phyloP scores from a whole-genome alignment of 2,329 filamentous ascomycete species.

The Aspergillus japonicus region DNA sequence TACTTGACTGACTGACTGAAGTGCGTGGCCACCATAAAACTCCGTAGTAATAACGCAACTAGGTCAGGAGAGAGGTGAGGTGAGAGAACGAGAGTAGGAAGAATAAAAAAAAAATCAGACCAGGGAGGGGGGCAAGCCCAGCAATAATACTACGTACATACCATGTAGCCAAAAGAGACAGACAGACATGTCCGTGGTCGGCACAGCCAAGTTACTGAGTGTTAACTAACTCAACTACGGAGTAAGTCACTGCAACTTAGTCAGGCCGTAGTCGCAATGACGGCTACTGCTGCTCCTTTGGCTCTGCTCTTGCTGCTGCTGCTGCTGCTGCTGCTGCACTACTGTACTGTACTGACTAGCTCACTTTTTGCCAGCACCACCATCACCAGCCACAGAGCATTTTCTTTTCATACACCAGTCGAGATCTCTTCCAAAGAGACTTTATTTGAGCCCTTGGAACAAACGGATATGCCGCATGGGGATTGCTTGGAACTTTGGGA shows the following conservation, averaged over 20 bases:
- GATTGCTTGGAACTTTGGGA: not conserved
- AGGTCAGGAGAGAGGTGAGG: not conserved
- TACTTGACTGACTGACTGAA: too few species aligned
- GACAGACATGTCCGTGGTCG: not conserved
- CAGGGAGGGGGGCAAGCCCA: not conserved
- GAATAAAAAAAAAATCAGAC: not conserved
- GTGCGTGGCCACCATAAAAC: not conserved
- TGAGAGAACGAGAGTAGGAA: not conserved
- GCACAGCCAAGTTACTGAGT: too few species aligned
- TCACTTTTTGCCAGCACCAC: not conserved
- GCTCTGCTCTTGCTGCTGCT: not conserved
- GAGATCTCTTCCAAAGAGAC: not conserved
- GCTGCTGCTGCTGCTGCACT: not conserved
- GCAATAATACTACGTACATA: not conserved
- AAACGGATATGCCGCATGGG: not conserved
- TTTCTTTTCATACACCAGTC: not conserved
- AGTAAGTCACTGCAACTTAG: not conserved
- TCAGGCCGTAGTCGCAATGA: not conserved
- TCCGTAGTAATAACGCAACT: not conserved
- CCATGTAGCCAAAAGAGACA: too few species aligned
- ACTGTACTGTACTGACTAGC: too few species aligned
- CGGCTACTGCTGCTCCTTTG: not conserved
- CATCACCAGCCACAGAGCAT: not conserved
- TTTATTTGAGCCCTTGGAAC: not conserved
- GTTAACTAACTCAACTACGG: too few species aligned